Evolutionary conservation across 1,139 yeast species (phyloP).

Genomic region (Sugiyamaella castrensis): DNA sequence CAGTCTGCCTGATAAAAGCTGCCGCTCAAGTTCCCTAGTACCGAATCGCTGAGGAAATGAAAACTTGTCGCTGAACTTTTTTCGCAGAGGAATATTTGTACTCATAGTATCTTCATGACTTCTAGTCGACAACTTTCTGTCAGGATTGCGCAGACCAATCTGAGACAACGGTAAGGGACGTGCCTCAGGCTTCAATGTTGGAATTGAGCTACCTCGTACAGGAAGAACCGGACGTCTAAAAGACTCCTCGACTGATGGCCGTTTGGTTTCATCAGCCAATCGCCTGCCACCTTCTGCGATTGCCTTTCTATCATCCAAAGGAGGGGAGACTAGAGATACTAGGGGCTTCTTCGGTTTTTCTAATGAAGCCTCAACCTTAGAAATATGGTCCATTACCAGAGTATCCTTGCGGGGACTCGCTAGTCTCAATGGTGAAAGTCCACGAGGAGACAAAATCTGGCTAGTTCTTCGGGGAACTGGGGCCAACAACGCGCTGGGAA

Average conservation of each 20-base stretch:
- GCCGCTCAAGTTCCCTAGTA: slow-evolving; percentile 35
- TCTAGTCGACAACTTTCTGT: not conserved
- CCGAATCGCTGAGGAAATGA: slow-evolving; percentile 27
- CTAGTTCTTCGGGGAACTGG: slow-evolving; percentile 8
- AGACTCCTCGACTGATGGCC: slow-evolving; percentile 2
- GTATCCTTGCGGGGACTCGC: slow-evolving; percentile 3
- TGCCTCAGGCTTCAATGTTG: slow-evolving; percentile 6
- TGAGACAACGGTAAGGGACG: too few relatives aligned
- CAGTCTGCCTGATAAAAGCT: slow-evolving; percentile 23
- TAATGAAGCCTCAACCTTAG: slow-evolving; percentile 15
- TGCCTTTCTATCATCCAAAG: too few relatives aligned
- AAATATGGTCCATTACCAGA: slow-evolving; percentile 5
- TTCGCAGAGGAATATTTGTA: slow-evolving; percentile 13
- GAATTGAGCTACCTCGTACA: slow-evolving; percentile 17
- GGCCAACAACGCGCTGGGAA: not conserved
- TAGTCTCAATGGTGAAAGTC: slow-evolving; percentile 1
- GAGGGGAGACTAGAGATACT: slow-evolving; percentile 5
- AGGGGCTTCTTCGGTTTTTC: slow-evolving; percentile 20
- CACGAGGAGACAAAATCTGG: slow-evolving; percentile 1
- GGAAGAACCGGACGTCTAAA: slow-evolving; percentile 9
- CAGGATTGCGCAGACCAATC: too few relatives aligned
- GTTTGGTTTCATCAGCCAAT: not conserved
- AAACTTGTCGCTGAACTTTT: slow-evolving; percentile 23
- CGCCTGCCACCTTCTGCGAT: not conserved
- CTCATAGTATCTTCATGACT: not conserved